Conservation (phyloP, 768 basidiomycete species). For the Boletellus sp. region DNA sequence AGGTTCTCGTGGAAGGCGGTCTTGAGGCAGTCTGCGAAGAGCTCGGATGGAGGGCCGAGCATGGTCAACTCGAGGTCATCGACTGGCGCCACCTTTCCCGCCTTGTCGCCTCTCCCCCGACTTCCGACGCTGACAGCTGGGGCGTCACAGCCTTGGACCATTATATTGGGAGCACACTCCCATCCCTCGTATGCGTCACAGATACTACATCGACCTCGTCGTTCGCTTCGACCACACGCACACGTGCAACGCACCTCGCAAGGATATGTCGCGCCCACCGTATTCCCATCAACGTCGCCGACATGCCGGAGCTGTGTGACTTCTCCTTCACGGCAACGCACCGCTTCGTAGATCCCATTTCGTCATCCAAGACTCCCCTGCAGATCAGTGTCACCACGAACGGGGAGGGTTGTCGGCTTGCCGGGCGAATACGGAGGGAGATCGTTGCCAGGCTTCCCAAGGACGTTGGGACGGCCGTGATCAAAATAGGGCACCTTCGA, state of each 20-base stretch:
- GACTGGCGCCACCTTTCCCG: conserved; percentile 48
- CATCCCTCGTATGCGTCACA: conserved; percentile 72
- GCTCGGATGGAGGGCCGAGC: conserved; percentile 56
- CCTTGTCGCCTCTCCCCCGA: conserved; percentile 27
- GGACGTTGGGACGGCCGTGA: conserved; percentile 71
- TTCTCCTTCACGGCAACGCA: conserved; percentile 86
- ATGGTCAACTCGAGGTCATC: conserved; percentile 53
- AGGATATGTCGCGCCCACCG: conserved; percentile 49
- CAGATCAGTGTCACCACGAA: conserved; percentile 89
- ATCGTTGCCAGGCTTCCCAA: conserved; percentile 72
- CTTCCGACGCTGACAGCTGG: conserved; percentile 12
- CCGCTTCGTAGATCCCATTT: conserved; percentile 59
- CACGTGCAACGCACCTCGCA: conserved; percentile 59
- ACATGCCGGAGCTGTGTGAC: conserved; percentile 82
- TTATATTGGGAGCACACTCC: conserved; percentile 36
- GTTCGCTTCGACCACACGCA: conserved; percentile 20
- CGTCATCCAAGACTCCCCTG: conserved; percentile 46
- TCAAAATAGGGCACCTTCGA: conserved; percentile 69
- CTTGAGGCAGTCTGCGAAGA: conserved; percentile 60
- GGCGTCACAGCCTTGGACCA: conserved; percentile 47
- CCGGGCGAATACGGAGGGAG: conserved; percentile 74
- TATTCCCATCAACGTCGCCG: conserved; percentile 83
- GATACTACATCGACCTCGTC: conserved; percentile 63
- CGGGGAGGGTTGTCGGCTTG: conserved; percentile 84
- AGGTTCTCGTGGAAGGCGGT: conserved; percentile 57